A percentile compares a stretch with the other conserved stretches of the same genome.
These are phyloP conservation scores for Toxoplasma gondii DNA, from an alignment of 169 alveolate species.

Conservation along the genomic window DNA sequence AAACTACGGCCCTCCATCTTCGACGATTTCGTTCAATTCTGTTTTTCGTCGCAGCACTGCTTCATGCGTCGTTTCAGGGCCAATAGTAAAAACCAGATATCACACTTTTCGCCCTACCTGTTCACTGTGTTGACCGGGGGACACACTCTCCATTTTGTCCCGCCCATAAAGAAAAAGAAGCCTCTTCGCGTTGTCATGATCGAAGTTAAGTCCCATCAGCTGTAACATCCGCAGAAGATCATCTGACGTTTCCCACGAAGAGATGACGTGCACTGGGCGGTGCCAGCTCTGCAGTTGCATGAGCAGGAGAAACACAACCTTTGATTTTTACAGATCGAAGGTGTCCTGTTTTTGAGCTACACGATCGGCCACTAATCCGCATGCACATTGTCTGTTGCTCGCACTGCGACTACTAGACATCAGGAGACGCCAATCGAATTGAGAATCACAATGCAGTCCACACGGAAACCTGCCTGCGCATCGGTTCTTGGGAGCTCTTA, in stretches of 20 bases:
- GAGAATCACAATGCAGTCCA: no score
- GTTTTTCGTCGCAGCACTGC: no score
- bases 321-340: neutral
- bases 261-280: constrained; percentile 34
- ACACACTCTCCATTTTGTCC: neutral
- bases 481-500: neutral
- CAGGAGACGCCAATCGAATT: no score
- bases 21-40: no score
- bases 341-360: neutral
- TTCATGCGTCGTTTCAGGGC: no score
- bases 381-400: no score
- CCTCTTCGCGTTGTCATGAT: neutral
- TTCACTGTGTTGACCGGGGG: neutral
- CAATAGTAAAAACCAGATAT: no score
- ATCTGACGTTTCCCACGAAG: constrained; percentile 9
- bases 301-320: neutral
- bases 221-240: neutral
- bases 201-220: constrained; percentile 5
- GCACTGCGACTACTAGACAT: no score
- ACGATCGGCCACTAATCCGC: no score
- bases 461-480: no score
- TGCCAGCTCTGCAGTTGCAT: constrained; percentile 11
- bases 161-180: constrained; percentile 12
- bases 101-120: neutral
- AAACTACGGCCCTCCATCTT: no score